These are phyloP conservation scores for Cercospora beticola DNA, from an alignment of 2,329 filamentous ascomycete genomes.

Conservation along the genomic window DNA sequence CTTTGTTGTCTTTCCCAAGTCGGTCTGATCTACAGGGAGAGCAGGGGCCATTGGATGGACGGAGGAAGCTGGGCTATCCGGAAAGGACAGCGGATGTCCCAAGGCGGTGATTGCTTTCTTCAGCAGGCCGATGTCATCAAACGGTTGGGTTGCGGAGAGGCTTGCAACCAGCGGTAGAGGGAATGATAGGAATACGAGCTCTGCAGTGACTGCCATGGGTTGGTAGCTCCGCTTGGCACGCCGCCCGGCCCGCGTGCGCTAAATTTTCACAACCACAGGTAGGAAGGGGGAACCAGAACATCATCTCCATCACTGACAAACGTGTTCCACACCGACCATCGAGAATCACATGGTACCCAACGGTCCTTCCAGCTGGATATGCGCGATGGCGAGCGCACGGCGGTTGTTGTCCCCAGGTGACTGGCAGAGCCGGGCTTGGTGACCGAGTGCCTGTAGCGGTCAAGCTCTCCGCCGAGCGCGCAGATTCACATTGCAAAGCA, in stretches of 20 bases:
- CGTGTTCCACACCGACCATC: not conserved
- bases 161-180: not conserved
- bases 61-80: not conserved
- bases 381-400: not conserved
- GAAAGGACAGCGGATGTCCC: not conserved
- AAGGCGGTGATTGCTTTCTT: not conserved
- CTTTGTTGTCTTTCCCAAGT: slow-evolving; percentile 9
- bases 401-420: not conserved
- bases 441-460: not conserved
- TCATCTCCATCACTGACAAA: not conserved
- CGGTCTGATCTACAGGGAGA: not conserved
- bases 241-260: not conserved
- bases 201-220: not conserved
- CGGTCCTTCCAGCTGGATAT: not conserved
- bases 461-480: not conserved
- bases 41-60: slow-evolving; percentile 6
- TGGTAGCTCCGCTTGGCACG: not conserved
- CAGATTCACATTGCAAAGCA: not conserved
- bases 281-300: not conserved
- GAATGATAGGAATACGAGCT: not conserved
- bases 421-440: not conserved
- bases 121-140: not conserved
- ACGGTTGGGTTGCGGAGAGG: not conserved
- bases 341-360: not conserved
- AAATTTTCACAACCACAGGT: not conserved